A percentile compares a stretch with the other conserved stretches of the same genome.
These are phyloP conservation scores for Suillus clintonianus DNA, from an alignment of 768 basidiomycete genomes.

Conservation along the genomic window DNA sequence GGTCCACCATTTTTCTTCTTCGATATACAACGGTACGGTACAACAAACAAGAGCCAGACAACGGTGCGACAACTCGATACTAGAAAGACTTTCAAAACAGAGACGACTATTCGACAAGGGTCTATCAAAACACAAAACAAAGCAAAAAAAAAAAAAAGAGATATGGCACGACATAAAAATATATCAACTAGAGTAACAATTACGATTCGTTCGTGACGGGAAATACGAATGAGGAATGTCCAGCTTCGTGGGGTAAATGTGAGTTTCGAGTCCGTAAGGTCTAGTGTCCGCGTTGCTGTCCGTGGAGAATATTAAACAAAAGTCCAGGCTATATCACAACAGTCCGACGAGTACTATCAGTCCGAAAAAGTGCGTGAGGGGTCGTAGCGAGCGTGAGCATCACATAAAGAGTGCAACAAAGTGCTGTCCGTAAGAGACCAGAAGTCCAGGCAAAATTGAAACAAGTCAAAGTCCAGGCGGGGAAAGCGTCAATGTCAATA, in stretches of 20 bases:
- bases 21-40: constrained; percentile 4
- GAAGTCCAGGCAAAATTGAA: constrained; percentile 18
- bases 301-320: constrained; percentile 8
- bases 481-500: not conserved
- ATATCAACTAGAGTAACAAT: constrained; percentile 30
- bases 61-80: constrained; percentile 6
- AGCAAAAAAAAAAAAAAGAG: not conserved
- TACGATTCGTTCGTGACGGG: constrained; percentile 12
- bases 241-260: constrained; percentile 12
- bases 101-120: constrained; percentile 1
- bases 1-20: not conserved
- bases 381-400: constrained; percentile 27
- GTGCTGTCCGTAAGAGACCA: constrained; percentile 16
- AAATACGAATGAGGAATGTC: constrained; percentile 3
- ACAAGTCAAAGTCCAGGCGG: not conserved
- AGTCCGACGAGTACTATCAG: constrained; percentile 16
- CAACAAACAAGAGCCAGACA: constrained; percentile 12
- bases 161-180: constrained; percentile 25
- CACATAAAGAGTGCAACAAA: constrained; percentile 9
- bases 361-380: constrained; percentile 22
- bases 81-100: constrained; percentile 5
- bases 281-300: constrained; percentile 24
- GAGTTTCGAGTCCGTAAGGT: constrained; percentile 21
- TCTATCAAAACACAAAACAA: constrained; percentile 7
- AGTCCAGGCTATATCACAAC: constrained; percentile 1